These are phyloP conservation scores for Pseudonitzschia delicatissima DNA, from an alignment of 108 stramenopile species.

Conservation along the genomic window DNA sequence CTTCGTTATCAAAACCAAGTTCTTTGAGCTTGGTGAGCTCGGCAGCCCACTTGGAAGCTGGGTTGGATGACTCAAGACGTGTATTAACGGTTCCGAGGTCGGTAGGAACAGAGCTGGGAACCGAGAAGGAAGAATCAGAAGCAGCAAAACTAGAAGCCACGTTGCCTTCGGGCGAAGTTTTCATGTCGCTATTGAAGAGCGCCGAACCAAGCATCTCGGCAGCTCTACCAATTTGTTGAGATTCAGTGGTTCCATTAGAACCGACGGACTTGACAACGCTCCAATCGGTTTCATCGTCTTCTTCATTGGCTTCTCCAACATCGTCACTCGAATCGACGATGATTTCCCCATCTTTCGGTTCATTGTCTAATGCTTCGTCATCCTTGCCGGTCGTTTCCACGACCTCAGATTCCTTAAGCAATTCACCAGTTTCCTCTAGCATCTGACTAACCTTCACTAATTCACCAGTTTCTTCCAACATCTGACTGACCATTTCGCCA, in stretches of 20 bases:
- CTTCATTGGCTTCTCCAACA: conserved; percentile 1
- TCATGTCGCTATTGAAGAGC: conserved; percentile 64
- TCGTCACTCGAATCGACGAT: conserved; percentile 23
- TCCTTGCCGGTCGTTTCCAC: no score
- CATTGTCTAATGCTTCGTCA: background rate
- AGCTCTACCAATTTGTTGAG: conserved; percentile 47
- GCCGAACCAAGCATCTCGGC: conserved; percentile 63
- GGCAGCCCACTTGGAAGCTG: conserved; percentile 54
- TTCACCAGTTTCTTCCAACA: no score
- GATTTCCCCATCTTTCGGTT: background rate
- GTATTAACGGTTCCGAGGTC: background rate
- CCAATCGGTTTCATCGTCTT: conserved; percentile 30
- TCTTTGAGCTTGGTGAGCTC: conserved; percentile 60
- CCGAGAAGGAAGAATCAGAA: conserved; percentile 14
- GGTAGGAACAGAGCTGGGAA: conserved; percentile 42
- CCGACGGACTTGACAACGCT: conserved; percentile 30
- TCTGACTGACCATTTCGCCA: conserved; percentile 10
- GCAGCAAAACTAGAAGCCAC: conserved; percentile 5
- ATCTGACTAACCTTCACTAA: background rate
- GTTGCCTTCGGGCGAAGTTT: conserved; percentile 17
- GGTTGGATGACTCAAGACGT: conserved; percentile 18
- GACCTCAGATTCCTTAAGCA: background rate
- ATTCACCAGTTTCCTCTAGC: no score
- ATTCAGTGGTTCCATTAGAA: conserved; percentile 29
- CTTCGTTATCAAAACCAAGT: conserved; percentile 65